These are phyloP conservation scores for Olyra latifolia DNA, from an alignment of 176 grass and related monocot species.

Conservation along the genomic window DNA sequence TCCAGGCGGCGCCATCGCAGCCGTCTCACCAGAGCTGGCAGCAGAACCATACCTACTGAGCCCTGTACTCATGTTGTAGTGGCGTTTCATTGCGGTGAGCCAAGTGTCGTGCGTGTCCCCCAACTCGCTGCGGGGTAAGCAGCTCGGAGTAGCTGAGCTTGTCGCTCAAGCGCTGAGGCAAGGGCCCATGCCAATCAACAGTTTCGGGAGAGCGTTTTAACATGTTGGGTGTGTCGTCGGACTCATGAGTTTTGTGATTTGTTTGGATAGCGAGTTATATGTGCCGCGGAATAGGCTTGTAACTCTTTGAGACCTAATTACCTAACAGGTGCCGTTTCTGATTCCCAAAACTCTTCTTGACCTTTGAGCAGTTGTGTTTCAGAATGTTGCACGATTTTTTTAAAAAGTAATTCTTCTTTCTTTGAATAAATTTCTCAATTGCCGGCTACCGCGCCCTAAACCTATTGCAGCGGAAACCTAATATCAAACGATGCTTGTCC, in stretches of 20 bases:
- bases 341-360: neutral
- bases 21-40: conserved; percentile 88
- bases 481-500: too few relatives aligned
- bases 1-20: conserved; percentile 45
- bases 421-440: too few relatives aligned
- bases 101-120: conserved; percentile 21
- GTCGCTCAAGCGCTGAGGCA: conserved; percentile 37
- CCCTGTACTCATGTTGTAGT: conserved; percentile 8
- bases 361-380: neutral
- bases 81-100: neutral
- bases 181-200: conserved; percentile 20
- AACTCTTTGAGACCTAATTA: conserved; percentile 39
- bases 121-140: conserved; percentile 32
- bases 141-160: conserved; percentile 46
- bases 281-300: conserved; percentile 33
- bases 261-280: conserved; percentile 37
- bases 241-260: conserved; percentile 26
- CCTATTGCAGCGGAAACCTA: too few relatives aligned
- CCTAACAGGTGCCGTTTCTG: conserved; percentile 45
- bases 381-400: neutral
- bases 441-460: too few relatives aligned
- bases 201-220: conserved; percentile 43
- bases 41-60: conserved; percentile 71
- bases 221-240: conserved; percentile 41
- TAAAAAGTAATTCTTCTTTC: too few relatives aligned